phyloP scores from a whole-genome alignment of 2,329 filamentous ascomycete species.

The Aureobasidium namibiae region DNA sequence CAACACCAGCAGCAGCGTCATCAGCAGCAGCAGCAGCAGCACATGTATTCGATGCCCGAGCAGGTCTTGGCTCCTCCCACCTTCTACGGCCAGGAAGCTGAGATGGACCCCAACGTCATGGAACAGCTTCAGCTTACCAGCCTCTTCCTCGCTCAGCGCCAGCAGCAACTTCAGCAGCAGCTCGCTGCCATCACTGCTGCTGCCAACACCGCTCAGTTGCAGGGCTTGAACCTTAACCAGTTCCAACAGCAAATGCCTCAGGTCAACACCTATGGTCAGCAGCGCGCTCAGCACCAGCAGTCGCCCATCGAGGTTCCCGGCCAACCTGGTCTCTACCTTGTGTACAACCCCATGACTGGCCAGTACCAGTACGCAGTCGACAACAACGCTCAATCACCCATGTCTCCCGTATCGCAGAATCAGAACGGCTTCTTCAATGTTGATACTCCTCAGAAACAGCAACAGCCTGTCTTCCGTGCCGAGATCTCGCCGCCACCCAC shows the following conservation, averaged over 20 bases:
- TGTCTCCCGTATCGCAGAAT: constrained; percentile 24
- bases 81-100: constrained; percentile 61
- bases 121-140: constrained; percentile 87
- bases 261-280: constrained; percentile 55
- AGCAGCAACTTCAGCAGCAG: constrained; percentile 91
- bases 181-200: constrained; percentile 74
- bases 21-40: constrained; percentile 36
- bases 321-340: constrained; percentile 69
- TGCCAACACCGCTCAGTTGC: constrained; percentile 61
- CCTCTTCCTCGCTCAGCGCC: constrained; percentile 84
- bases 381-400: constrained; percentile 45
- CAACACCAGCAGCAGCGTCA: constrained; percentile 37
- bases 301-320: constrained; percentile 57
- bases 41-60: constrained; percentile 65
- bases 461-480: constrained; percentile 57
- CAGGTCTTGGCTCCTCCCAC: constrained; percentile 80
- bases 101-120: constrained; percentile 79
- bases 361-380: constrained; percentile 77
- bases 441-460: constrained; percentile 16
- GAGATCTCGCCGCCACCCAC: constrained; percentile 71
- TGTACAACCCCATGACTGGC: constrained; percentile 79
- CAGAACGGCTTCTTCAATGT: constrained; percentile 15
- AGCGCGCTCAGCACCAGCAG: constrained; percentile 53
- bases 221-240: constrained; percentile 60
- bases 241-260: constrained; percentile 37